phyloP scores from a whole-genome alignment of 2,329 filamentous ascomycete genomes.

The Monosporascus sp. region DNA sequence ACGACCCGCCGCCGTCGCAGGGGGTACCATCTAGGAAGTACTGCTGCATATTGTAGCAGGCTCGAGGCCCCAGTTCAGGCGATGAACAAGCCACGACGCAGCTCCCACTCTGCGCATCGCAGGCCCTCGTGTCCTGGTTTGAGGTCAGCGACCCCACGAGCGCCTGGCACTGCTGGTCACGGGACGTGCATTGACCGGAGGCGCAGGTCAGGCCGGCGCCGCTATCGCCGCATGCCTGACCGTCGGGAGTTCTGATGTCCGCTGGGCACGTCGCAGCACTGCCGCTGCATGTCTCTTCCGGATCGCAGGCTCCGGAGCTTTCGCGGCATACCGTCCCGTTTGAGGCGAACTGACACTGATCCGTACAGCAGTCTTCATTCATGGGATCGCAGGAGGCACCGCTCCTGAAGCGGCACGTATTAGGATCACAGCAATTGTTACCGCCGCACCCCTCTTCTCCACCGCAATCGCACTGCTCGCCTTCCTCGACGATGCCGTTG shows the following conservation, averaged over 20 bases:
- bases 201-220: constrained; percentile 69
- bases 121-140: constrained; percentile 75
- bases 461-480: constrained; percentile 95
- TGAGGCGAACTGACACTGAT: constrained; percentile 60
- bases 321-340: constrained; percentile 72
- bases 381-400: constrained; percentile 72
- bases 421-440: constrained; percentile 79
- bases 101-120: constrained; percentile 54
- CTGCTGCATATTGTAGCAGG: constrained; percentile 74
- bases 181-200: constrained; percentile 89
- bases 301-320: constrained; percentile 78
- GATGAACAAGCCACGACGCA: constrained; percentile 75
- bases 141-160: constrained; percentile 71
- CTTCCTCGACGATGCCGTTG: constrained; percentile 92
- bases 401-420: constrained; percentile 77
- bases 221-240: constrained; percentile 60
- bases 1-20: constrained; percentile 75
- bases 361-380: constrained; percentile 78
- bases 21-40: constrained; percentile 91
- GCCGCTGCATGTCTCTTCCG: constrained; percentile 77
- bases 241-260: constrained; percentile 67
- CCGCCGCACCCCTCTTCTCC: constrained; percentile 64
- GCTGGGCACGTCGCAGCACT: constrained; percentile 65
- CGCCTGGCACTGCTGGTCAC: constrained; percentile 81
- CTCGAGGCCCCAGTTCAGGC: constrained; percentile 57